Evolutionary conservation across 345 rosid species (phyloP).

Genomic region (Hibiscus trionum): DNA sequence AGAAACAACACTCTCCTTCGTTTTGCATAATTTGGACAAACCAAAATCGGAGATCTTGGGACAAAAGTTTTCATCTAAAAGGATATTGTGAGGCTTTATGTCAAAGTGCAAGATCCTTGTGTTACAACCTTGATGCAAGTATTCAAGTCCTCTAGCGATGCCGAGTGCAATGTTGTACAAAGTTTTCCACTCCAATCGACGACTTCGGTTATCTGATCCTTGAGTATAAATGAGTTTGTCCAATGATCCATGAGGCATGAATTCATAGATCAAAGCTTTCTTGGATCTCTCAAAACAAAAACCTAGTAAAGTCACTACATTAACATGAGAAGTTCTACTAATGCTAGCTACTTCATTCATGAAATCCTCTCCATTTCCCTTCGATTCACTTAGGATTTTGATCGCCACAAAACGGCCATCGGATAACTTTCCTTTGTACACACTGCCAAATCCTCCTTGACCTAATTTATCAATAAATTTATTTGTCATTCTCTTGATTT

Average conservation of each 20-base stretch:
- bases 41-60: conserved; percentile 50
- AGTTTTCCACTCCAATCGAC: not conserved
- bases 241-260: not conserved
- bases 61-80: conserved; percentile 27
- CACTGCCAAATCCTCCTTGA: conserved; percentile 26
- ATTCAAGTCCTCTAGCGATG: conserved; percentile 44
- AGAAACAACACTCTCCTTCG: conserved; percentile 29
- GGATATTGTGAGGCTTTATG: conserved; percentile 40
- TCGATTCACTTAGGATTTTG: conserved; percentile 7
- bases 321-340: not conserved
- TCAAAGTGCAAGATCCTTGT: conserved; percentile 44
- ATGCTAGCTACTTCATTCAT: conserved; percentile 18
- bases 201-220: not conserved
- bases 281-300: not conserved
- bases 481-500: conserved; percentile 24
- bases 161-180: not conserved
- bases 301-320: not conserved
- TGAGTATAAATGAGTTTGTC: not conserved
- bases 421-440: conserved; percentile 21
- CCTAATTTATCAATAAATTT: conserved; percentile 20
- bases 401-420: conserved; percentile 25
- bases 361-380: not conserved
- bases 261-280: not conserved
- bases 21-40: conserved; percentile 35
- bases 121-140: conserved; percentile 45